A percentile compares a stretch with the other conserved stretches of the same genome.
These are phyloP conservation scores for Carnegiea gigantea DNA, from an alignment of 179 eudicot genomes.

Conservation along the genomic window DNA sequence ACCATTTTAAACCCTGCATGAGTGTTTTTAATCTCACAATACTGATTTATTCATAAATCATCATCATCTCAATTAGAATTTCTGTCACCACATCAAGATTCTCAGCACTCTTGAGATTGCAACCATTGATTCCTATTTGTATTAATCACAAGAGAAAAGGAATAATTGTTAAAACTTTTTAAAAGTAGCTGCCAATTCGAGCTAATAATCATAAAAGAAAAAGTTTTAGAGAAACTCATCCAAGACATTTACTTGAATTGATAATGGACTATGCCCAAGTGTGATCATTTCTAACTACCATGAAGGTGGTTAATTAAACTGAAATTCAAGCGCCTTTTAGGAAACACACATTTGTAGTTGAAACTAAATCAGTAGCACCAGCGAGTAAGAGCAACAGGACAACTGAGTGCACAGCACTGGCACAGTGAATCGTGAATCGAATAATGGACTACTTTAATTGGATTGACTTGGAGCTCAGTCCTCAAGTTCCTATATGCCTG, in stretches of 20 bases:
- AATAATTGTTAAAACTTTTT: neutral
- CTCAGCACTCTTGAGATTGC: slow-evolving; percentile 82
- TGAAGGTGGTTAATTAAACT: neutral
- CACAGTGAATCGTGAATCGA: neutral
- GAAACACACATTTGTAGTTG: neutral
- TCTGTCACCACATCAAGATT: slow-evolving; percentile 87
- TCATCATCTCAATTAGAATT: slow-evolving; percentile 81
- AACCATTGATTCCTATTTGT: slow-evolving; percentile 80
- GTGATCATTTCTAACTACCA: neutral
- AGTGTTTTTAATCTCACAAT: slow-evolving; percentile 88
- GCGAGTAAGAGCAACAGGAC: neutral
- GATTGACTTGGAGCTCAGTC: neutral
- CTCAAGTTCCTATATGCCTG: neutral
- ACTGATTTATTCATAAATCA: slow-evolving; percentile 53
- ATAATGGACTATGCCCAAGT: neutral
- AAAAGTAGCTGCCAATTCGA: slow-evolving; percentile 2
- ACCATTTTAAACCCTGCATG: slow-evolving; percentile 87
- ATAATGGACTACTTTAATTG: neutral
- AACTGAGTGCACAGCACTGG: neutral
- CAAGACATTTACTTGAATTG: neutral
- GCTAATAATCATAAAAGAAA: slow-evolving; percentile 6
- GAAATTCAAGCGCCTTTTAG: neutral
- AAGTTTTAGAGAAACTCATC: neutral
- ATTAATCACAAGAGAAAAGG: slow-evolving; percentile 5
- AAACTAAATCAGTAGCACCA: neutral